phyloP scores from a whole-genome alignment of 108 stramenopile species.

The Tribonema minus region DNA sequence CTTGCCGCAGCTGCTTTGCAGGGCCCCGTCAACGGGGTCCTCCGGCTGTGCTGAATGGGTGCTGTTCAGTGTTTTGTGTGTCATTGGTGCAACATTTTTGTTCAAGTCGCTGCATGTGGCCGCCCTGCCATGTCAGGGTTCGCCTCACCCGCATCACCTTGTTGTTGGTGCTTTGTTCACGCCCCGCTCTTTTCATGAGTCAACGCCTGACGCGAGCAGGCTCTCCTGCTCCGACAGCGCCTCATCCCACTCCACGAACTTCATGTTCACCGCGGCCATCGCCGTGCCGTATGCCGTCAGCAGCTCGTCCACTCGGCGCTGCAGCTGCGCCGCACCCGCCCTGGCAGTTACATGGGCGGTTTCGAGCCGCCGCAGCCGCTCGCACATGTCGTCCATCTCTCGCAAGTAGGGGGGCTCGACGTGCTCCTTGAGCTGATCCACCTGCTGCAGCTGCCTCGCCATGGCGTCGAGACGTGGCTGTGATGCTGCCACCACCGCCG shows the following conservation, averaged over 20 bases:
- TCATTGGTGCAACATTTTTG: too few relatives aligned
- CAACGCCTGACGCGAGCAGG: too few relatives aligned
- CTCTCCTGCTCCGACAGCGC: slow-evolving; percentile 3
- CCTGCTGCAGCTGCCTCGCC: slow-evolving; percentile 15
- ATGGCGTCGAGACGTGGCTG: slow-evolving; percentile 15
- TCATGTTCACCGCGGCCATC: slow-evolving; percentile 4
- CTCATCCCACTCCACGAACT: slow-evolving; percentile 23
- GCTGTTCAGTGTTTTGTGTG: too few relatives aligned
- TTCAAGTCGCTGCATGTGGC: too few relatives aligned
- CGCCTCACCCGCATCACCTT: too few relatives aligned
- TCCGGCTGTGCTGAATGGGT: too few relatives aligned
- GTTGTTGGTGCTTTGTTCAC: too few relatives aligned
- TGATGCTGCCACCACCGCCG: neutral
- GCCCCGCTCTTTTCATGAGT: too few relatives aligned
- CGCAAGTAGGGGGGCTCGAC: slow-evolving; percentile 23
- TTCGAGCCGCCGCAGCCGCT: neutral
- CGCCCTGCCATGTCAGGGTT: too few relatives aligned
- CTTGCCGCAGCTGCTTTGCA: too few relatives aligned
- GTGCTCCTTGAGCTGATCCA: slow-evolving; percentile 16
- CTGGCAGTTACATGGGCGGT: neutral
- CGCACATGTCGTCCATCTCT: slow-evolving; percentile 15
- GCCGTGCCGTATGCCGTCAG: slow-evolving; percentile 11
- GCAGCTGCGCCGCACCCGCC: slow-evolving; percentile 1
- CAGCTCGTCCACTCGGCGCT: slow-evolving; percentile 5
- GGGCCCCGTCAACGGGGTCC: too few relatives aligned